A percentile compares a stretch with the other conserved stretches of the same genome.
Evolutionary conservation across 495 filamentous ascomycete genomes (phyloP).

Genomic region (Glonium stellatum): DNA sequence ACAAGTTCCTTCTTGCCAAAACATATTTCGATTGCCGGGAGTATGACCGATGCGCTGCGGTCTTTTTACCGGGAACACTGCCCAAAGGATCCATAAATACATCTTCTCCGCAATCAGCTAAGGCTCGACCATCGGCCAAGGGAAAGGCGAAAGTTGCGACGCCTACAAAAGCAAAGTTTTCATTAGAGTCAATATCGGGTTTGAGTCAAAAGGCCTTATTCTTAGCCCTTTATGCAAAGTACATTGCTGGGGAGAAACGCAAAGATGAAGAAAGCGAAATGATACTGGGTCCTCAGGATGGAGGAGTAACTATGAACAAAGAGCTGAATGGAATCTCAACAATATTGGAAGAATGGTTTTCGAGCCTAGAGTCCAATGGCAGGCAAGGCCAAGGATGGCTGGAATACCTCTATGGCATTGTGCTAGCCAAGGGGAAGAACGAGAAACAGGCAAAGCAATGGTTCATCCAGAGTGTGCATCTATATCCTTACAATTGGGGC

Average conservation of each 20-base stretch:
- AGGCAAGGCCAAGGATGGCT: slow-evolving; percentile 69
- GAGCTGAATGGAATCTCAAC: slow-evolving; percentile 67
- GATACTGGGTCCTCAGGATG: slow-evolving; percentile 89
- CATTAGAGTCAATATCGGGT: slow-evolving; percentile 43
- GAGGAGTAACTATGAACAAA: slow-evolving; percentile 73
- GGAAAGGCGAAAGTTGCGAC: slow-evolving; percentile 46
- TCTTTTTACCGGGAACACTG: slow-evolving; percentile 73
- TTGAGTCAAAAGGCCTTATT: slow-evolving; percentile 91
- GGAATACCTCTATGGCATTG: slow-evolving; percentile 91
- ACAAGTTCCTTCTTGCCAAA: slow-evolving; percentile 83
- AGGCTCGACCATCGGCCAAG: slow-evolving; percentile 42
- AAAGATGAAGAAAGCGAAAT: slow-evolving; percentile 96
- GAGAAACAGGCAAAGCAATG: slow-evolving; percentile 74
- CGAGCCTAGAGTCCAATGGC: slow-evolving; percentile 51
- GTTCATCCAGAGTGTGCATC: slow-evolving; percentile 74
- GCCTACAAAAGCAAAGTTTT: slow-evolving; percentile 28
- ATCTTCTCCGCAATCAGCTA: slow-evolving; percentile 37
- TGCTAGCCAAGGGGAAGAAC: slow-evolving; percentile 85
- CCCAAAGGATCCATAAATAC: slow-evolving; percentile 51
- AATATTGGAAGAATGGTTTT: slow-evolving; percentile 72
- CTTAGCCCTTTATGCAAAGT: slow-evolving; percentile 84
- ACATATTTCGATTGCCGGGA: slow-evolving; percentile 94
- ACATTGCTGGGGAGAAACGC: slow-evolving; percentile 88
- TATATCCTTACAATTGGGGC: slow-evolving; percentile 91
- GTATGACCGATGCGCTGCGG: slow-evolving; percentile 86